Evolutionary conservation across 768 basidiomycete genomes (phyloP).

Genomic region (Brasilioporus rufonigricans): DNA sequence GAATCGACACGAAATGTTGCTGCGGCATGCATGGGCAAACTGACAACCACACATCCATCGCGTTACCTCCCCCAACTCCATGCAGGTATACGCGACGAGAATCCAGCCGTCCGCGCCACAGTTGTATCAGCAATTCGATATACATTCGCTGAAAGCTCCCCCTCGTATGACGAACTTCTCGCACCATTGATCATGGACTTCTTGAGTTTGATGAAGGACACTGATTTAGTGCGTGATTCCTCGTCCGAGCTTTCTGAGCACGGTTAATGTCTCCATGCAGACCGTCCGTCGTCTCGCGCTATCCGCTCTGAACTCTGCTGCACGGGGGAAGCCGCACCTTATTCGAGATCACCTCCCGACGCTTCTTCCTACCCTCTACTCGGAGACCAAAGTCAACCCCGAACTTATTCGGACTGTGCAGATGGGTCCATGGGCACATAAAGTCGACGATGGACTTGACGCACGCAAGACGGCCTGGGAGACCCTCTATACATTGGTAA

Average conservation of each 20-base stretch:
- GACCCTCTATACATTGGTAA: constrained; percentile 90
- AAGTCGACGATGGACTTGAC: constrained; percentile 95
- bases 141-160: constrained; percentile 83
- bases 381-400: constrained; percentile 77
- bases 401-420: constrained; percentile 86
- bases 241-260: background rate
- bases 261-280: constrained; percentile 39
- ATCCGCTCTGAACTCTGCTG: constrained; percentile 90
- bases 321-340: constrained; percentile 90
- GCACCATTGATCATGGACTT: constrained; percentile 88
- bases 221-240: constrained; percentile 65
- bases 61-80: constrained; percentile 93
- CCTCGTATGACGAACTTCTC: constrained; percentile 87
- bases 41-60: constrained; percentile 88
- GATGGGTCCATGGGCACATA: constrained; percentile 97
- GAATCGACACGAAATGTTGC: constrained; percentile 94
- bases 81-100: constrained; percentile 66
- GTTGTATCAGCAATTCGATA: constrained; percentile 91
- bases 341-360: constrained; percentile 77
- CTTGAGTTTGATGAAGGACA: constrained; percentile 85
- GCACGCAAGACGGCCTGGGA: constrained; percentile 97
- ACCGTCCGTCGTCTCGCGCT: constrained; percentile 87
- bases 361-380: constrained; percentile 81
- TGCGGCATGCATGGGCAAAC: constrained; percentile 93
- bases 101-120: constrained; percentile 75